Conservation (phyloP, 1,139 yeast species). For the Hansenula lynferdii region DNA sequence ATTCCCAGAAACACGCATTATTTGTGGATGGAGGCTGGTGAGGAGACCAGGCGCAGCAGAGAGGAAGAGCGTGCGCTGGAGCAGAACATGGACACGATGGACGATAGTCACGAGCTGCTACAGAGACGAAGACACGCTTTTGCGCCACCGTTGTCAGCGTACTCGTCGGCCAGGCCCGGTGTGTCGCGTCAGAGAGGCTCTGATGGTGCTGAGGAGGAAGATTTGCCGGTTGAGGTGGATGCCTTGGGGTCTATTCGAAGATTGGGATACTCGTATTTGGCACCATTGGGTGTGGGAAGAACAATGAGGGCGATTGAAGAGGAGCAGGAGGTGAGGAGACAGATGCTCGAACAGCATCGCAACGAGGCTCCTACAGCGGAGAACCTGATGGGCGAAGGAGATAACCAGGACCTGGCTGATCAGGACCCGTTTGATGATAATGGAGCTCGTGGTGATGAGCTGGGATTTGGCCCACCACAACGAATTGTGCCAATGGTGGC, state of each 20-base stretch:
- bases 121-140: slow-evolving; percentile 23
- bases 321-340: slow-evolving; percentile 23
- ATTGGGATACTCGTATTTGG: slow-evolving; percentile 44
- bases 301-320: slow-evolving; percentile 44
- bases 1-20: slow-evolving; percentile 40
- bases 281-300: slow-evolving; percentile 52
- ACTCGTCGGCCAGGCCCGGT: slow-evolving; percentile 48
- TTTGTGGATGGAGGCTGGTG: slow-evolving; percentile 31
- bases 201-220: slow-evolving; percentile 5
- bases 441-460: too few species aligned
- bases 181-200: slow-evolving; percentile 20
- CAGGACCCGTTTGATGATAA: slow-evolving; percentile 16
- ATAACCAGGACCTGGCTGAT: slow-evolving; percentile 1
- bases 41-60: slow-evolving; percentile 1
- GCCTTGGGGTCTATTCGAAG: slow-evolving; percentile 39
- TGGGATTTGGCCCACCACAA: too few species aligned
- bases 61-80: too few species aligned
- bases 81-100: neutral
- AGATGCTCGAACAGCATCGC: slow-evolving; percentile 26
- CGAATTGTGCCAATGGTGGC: neutral
- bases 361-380: slow-evolving; percentile 23
- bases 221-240: slow-evolving; percentile 23
- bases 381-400: slow-evolving; percentile 26
- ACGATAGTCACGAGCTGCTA: slow-evolving; percentile 4
- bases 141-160: slow-evolving; percentile 52